Evolutionary conservation across 2,329 filamentous ascomycete genomes (phyloP).

Genomic region (Mollisia scopiformis): DNA sequence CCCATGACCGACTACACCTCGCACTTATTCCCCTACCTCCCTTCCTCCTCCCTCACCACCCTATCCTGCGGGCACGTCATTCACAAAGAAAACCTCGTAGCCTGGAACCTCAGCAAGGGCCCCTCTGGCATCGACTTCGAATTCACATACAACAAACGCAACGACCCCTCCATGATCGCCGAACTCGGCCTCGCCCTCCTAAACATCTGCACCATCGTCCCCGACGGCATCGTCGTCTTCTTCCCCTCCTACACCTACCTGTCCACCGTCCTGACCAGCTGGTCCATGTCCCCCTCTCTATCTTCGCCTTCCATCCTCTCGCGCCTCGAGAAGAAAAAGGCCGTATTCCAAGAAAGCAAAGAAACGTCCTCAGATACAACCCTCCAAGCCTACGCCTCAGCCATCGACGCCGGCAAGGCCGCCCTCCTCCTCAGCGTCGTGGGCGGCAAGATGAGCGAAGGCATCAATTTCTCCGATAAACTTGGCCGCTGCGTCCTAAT

Average conservation of each 20-base stretch:
- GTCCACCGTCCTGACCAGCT: constrained; percentile 68
- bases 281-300: constrained; percentile 48
- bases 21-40: constrained; percentile 81
- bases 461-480: constrained; percentile 95
- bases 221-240: constrained; percentile 90
- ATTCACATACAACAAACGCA: constrained; percentile 83
- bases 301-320: constrained; percentile 53
- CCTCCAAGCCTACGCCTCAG: constrained; percentile 71
- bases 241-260: constrained; percentile 96
- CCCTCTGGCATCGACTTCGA: constrained; percentile 65
- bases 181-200: constrained; percentile 76
- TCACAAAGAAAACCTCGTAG: constrained; percentile 77
- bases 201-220: constrained; percentile 72
- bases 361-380: constrained; percentile 61
- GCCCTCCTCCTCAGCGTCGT: constrained; percentile 88
- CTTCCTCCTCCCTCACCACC: constrained; percentile 67
- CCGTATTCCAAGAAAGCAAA: constrained; percentile 62
- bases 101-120: constrained; percentile 66
- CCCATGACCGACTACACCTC: constrained; percentile 89
- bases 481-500: constrained; percentile 89
- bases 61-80: constrained; percentile 96
- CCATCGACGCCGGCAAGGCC: constrained; percentile 65
- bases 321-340: constrained; percentile 59
- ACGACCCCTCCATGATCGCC: constrained; percentile 61
- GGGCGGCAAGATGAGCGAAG: constrained; percentile 92